These are phyloP conservation scores for Geranomyces variabilis DNA, from an alignment of 192 early-diverging fungal species.

Conservation along the genomic window DNA sequence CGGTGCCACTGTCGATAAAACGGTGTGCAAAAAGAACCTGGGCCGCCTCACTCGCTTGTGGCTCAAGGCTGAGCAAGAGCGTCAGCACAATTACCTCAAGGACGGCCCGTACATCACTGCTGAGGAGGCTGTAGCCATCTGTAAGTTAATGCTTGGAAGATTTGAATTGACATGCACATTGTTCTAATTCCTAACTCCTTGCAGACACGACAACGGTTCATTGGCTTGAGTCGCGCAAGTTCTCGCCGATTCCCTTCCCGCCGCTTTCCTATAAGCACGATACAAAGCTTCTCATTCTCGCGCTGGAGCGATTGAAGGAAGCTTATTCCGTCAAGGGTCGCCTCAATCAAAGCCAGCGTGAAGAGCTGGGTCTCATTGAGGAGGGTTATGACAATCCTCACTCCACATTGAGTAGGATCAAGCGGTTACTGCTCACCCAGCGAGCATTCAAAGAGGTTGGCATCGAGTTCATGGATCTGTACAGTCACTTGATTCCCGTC, in stretches of 20 bases:
- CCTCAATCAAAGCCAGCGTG: slow-evolving; percentile 93
- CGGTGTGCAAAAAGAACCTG: slow-evolving; percentile 97
- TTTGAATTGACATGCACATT: neutral
- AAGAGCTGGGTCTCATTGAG: slow-evolving; percentile 97
- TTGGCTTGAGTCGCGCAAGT: slow-evolving; percentile 97
- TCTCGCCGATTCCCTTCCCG: slow-evolving; percentile 98
- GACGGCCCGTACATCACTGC: slow-evolving; percentile 98
- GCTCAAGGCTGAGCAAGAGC: slow-evolving; percentile 99
- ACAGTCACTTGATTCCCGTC: slow-evolving; percentile 94
- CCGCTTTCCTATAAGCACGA: slow-evolving; percentile 99
- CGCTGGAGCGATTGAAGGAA: slow-evolving; percentile 93
- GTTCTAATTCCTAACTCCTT: neutral
- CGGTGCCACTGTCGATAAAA: slow-evolving; percentile 99
- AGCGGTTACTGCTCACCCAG: slow-evolving; percentile 93
- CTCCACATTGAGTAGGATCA: slow-evolving; percentile 77
- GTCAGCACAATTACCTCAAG: slow-evolving; percentile 98
- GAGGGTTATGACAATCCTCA: slow-evolving; percentile 98
- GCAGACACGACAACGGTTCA: slow-evolving; percentile 85
- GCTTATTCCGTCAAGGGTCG: slow-evolving; percentile 94
- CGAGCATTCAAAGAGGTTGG: slow-evolving; percentile 99
- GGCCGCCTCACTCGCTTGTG: slow-evolving; percentile 97
- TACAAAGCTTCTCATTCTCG: slow-evolving; percentile 95
- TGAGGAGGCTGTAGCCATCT: slow-evolving; percentile 98
- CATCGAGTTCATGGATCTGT: slow-evolving; percentile 99
- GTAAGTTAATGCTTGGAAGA: slow-evolving; percentile 35